Evolutionary conservation across 441 rosid species (phyloP), one percentile per base, ranked within the genome.

Genomic region (Pelargonium cotyledonis): DNA sequence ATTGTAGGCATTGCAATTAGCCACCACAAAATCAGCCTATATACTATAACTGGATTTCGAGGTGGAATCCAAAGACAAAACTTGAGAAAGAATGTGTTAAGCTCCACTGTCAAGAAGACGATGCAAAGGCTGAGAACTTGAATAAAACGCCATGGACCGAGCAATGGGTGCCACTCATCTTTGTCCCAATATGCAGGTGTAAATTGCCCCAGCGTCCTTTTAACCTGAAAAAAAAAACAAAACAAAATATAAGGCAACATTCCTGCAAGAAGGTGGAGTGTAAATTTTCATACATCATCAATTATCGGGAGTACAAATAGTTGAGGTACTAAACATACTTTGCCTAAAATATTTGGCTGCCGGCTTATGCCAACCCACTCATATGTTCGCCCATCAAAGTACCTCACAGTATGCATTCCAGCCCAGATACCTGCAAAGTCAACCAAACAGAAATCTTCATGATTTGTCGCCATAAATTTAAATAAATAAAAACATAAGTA

Each of bases 141-240:
- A 68, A 92, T 84, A 72, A 95, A 95, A 19, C 99, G 96, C 98
- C 95, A 87, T 60, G 99, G 99, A 43, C 91, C 99, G 74, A 89
- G 98, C 75, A 95, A 76, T 3, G 99, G 99, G 70, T 89, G 97
- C 99, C 99, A 92, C 75, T 95, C 99, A 76, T 95, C 98, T 80
- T 89, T 95, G 70, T 95, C 99, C 98, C 99, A 95, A 14, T 92
- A 97, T 19, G 98, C 98, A 65, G 99, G 99, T 66, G 99, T 95
- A 76, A 95, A 95, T 74, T 95, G 98, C 68, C 95, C 98, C 63
- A 95, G 64, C 63, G 99, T 90, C 70, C 97, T 81, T 79, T 86
- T 92, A 44, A 95, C 91, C 99, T 95, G 80, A n/a, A n/a, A n/a
- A 43, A 21, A 76, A 73, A 9, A 55, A 11, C 7, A 26, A 29